Base-by-base conservation (phyloP, 2,329 filamentous ascomycete genomes). In the Calonectria ilicicola region DNA sequence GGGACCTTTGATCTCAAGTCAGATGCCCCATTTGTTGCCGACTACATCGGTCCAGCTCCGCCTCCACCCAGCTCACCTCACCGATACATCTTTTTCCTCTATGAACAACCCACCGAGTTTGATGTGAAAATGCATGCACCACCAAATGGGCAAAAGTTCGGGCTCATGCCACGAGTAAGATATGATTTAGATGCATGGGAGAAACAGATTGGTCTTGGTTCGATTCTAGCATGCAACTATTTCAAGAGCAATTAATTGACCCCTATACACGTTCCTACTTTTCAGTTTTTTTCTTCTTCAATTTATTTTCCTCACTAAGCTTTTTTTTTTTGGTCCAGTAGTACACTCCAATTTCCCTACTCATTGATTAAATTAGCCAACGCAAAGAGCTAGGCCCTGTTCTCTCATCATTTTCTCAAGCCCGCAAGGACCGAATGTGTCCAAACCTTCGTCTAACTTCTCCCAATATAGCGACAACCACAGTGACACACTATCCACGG, bases 31-130 rank as follows among this genome's bases (percentile, higher is more conserved):
- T 82, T 82, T 51, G 67, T 86, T 14, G 81, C 80, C 8, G 78
- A 84, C 56, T 89, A 86, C 74, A 83, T 87, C 62, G 84, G 82
- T 0, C 87, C 88, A 2, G 83, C 82, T 5, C 87, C 88, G n/a
- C 87, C 87, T 15, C 85, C 85, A 0, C 75, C 80, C 8, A 86
- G 85, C 69, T 74, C 81, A 9, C 86, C 88, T 12, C 87, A 89
- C 78, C 85, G 88, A 0, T 89, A 89, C 75, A 69, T 83, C 5
- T 89, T 89, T 75, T 82, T 88, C 70, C 76, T 89, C 26, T 89
- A 85, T 71, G 84, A 88, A 73, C 86, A 89, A 78, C 87, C 87
- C 0, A 65, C 29, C 2, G 68, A n/a, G 2, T 76, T 73, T 44
- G 71, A 76, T 6, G 65, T 6, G 10, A 46, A 78, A 69, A 29